Base-by-base conservation (phyloP, 805 yeast genomes). In the Ogataea glucozyma region DNA sequence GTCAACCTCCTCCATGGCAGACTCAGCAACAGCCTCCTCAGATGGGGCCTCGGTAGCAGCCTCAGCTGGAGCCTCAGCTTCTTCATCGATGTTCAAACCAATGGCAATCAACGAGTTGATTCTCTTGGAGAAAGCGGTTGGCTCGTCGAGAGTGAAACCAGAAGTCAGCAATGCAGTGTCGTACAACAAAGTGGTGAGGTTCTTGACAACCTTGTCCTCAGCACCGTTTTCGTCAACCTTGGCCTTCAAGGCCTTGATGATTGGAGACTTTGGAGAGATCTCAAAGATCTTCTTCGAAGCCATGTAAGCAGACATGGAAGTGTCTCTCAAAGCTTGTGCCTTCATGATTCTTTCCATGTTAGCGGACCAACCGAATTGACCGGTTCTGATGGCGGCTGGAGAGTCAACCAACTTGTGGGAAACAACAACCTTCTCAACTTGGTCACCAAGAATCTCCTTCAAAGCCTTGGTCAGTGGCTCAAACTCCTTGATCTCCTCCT, bases 291-390 rank as follows among this genome's bases (percentile, higher is more conserved):
- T 93, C 89, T 93, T 93, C 44, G 99, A 93, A 37, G 98, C 85
- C 99, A 93, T 93, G 93, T 93, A 93, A 52, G 97, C 82, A 31
- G 98, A 89, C 99, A 93, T 93, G 60, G 96, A 80, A 61, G 96
- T 87, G 73, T 93, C 99, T 79, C 98, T 89, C 65, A 93, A 78
- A 61, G 99, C 99, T 80, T 93, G 99, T 51, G 99, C 99, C 81
- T 93, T 93, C 99, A 93, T 93, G 81, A 93, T 93, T 85, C 99
- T 91, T 81, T 93, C 99, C 99, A 93, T 93, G 81, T 93, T 93
- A 65, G 99, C 99, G 58, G 99, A 93, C 99, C 99, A 93, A 71
- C 99, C 99, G 72, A 93, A 93, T 79, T 93, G 98, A 60, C 97
- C 98, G 59, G 99, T 93, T 83, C 99, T 89, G 70, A 93, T 93